phyloP scores from a whole-genome alignment of 225 moss, liverwort and hornwort species.

The Polytrichum commune region DNA sequence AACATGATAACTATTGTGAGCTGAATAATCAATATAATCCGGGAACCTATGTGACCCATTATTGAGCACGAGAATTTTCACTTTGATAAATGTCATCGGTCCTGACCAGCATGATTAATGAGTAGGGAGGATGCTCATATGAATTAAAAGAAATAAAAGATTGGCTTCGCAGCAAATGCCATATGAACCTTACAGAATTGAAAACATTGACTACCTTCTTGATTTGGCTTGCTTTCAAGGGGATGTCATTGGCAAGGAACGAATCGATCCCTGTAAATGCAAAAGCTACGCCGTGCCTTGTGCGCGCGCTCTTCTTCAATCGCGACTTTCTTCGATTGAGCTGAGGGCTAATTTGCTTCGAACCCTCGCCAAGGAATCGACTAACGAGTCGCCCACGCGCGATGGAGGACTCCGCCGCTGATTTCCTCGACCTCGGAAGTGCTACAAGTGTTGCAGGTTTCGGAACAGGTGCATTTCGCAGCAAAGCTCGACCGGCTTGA shows the following conservation, averaged over 20 bases:
- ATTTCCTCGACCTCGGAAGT: conserved; percentile 19
- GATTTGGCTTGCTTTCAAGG: conserved; percentile 50
- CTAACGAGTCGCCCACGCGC: conserved; percentile 19
- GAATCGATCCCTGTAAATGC: conserved; percentile 32
- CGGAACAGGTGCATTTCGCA: conserved; percentile 16
- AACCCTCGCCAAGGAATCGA: conserved; percentile 25
- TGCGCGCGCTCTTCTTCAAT: conserved; percentile 1
- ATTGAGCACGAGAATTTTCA: neutral
- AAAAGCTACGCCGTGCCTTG: conserved; percentile 26
- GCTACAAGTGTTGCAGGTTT: conserved; percentile 16
- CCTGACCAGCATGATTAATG: too few species aligned
- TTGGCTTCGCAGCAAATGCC: neutral
- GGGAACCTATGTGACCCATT: too few species aligned
- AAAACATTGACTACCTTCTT: conserved; percentile 32
- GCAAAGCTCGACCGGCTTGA: conserved; percentile 7
- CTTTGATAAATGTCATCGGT: neutral
- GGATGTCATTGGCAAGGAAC: neutral
- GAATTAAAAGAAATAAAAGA: neutral
- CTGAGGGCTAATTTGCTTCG: neutral
- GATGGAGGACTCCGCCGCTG: neutral
- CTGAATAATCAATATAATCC: too few species aligned
- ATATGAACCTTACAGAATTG: neutral
- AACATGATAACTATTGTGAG: too few species aligned
- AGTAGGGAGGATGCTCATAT: too few species aligned
- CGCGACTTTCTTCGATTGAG: conserved; percentile 12